Evolutionary conservation across 169 alveolate species (phyloP), one percentile per base, ranked within the genome.

Genomic region (Fabrea salina): DNA sequence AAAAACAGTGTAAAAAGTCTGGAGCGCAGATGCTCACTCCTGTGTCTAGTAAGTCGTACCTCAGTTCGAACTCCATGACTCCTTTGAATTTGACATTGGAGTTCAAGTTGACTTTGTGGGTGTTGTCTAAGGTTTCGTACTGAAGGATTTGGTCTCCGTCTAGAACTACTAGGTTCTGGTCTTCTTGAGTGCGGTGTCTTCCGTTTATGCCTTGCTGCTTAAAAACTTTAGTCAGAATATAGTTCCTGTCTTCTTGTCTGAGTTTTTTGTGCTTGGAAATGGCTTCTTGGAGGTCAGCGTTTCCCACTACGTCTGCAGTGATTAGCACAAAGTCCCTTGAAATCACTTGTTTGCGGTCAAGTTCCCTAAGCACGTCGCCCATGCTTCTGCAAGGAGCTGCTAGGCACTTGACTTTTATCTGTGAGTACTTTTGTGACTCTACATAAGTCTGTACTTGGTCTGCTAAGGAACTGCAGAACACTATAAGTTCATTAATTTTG

Each of bases 341-440:
- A 25, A 83, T 70, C 11, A 61, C 49, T 56, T 83, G 64, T 50
- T 72, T 83, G 25, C 67, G 33, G 70, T 76, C 51, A 0, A 83
- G 66, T 57, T 51, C 78, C 51, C 86, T 50, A 16, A 83, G 27
- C 22, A 83, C 82, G 66, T 83, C 89, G 25, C 85, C 86, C 1
- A 78, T 58, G 66, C 58, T 59, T 49, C 35, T 53, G 44, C 71
- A 78, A 49, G 67, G 80, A 70, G 35, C 49, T 13, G 13, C 7
- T 22, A 78, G 25, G 33, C 54, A 33, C 71, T 58, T 77, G 11
- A 67, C 49, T 50, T 75, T 54, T 50, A 78, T 13, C 11, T 47
- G 57, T 1, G 32, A 8, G 32, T 68, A 68, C 37, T 68, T 37
- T 30, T 68, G 61, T 37, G 40, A 59, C 71, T 51, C 59, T 47